Evolutionary conservation across 2,329 filamentous ascomycete genomes (phyloP).

Genomic region (Clonostachys solani): DNA sequence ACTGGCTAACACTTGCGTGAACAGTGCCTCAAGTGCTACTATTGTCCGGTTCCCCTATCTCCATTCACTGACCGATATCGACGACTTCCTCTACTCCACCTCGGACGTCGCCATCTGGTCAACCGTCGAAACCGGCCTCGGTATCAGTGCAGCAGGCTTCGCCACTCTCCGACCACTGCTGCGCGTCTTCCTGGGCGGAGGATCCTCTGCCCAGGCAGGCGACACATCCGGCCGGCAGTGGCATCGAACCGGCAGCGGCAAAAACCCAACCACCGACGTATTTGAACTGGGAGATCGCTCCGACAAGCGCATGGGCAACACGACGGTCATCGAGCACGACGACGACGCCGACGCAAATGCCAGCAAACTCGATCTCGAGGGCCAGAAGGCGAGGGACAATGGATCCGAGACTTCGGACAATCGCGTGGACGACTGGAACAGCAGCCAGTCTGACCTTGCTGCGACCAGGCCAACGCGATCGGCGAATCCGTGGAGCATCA

Average conservation of each 20-base stretch:
- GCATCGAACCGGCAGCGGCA: slow-evolving; percentile 9
- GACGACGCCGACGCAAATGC: neutral
- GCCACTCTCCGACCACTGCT: slow-evolving; percentile 34
- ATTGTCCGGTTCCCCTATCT: slow-evolving; percentile 38
- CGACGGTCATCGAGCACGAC: slow-evolving; percentile 13
- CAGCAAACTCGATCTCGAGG: neutral
- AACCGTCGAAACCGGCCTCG: slow-evolving; percentile 36
- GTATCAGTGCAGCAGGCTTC: slow-evolving; percentile 29
- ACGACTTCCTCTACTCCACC: slow-evolving; percentile 37
- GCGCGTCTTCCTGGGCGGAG: slow-evolving; percentile 6
- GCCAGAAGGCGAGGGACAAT: slow-evolving; percentile 4
- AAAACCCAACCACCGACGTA: slow-evolving; percentile 1
- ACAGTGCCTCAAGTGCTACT: slow-evolving; percentile 32
- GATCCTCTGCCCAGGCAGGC: slow-evolving; percentile 6
- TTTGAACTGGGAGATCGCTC: slow-evolving; percentile 6
- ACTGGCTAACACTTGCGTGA: neutral
- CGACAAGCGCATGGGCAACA: slow-evolving; percentile 10
- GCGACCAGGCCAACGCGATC: neutral
- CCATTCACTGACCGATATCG: slow-evolving; percentile 21
- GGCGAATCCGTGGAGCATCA: slow-evolving; percentile 10
- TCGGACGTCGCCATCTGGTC: slow-evolving; percentile 39
- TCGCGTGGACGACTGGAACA: slow-evolving; percentile 11
- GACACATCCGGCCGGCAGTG: slow-evolving; percentile 12
- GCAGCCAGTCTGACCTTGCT: slow-evolving; percentile 12
- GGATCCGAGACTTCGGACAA: slow-evolving; percentile 3